A percentile compares a stretch with the other conserved stretches of the same genome.
Conservation (phyloP, 768 basidiomycete species). For the Pulveroboletus frians region DNA sequence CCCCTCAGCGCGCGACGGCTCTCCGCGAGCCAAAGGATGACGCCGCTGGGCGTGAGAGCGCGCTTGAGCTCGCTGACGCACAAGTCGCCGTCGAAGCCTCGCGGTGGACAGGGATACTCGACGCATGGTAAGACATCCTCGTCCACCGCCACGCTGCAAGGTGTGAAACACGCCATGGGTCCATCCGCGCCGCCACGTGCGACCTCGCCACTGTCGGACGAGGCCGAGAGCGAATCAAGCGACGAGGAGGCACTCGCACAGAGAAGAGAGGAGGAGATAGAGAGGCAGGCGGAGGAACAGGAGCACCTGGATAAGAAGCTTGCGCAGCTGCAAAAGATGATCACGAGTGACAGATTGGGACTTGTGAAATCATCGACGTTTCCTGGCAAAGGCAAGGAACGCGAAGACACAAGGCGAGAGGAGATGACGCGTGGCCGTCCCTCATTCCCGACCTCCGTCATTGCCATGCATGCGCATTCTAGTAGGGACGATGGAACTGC, state of each 20-base stretch:
- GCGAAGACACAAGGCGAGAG: conserved; percentile 13
- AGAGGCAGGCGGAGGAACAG: conserved; percentile 61
- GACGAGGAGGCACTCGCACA: conserved; percentile 53
- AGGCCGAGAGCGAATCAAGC: conserved; percentile 49
- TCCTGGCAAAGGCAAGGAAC: conserved; percentile 35
- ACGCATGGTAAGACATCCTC: conserved; percentile 48
- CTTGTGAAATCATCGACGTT: conserved; percentile 44
- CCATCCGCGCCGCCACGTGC: conserved; percentile 33
- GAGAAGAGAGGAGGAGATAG: conserved; percentile 64
- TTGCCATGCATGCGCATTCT: conserved; percentile 2
- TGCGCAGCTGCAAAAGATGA: conserved; percentile 60
- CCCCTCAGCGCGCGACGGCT: conserved; percentile 20
- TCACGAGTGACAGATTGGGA: conserved; percentile 70
- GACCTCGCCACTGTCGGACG: conserved; percentile 49
- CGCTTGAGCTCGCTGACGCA: conserved; percentile 64
- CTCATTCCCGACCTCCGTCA: conserved; percentile 16
- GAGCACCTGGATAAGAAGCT: conserved; percentile 64
- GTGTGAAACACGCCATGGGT: conserved; percentile 28
- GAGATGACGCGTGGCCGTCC: conserved; percentile 43
- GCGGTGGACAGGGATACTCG: conserved; percentile 6
- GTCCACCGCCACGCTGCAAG: conserved; percentile 68
- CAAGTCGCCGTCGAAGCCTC: conserved; percentile 39
- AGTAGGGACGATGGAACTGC: conserved; percentile 6
- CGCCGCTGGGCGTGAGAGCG: conserved; percentile 63
- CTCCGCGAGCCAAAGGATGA: conserved; percentile 40